A percentile compares a stretch with the other conserved stretches of the same genome.
These are phyloP conservation scores for Lignosus rhinocerotis DNA, from an alignment of 1,284 basidiomycete species.

Conservation along the genomic window DNA sequence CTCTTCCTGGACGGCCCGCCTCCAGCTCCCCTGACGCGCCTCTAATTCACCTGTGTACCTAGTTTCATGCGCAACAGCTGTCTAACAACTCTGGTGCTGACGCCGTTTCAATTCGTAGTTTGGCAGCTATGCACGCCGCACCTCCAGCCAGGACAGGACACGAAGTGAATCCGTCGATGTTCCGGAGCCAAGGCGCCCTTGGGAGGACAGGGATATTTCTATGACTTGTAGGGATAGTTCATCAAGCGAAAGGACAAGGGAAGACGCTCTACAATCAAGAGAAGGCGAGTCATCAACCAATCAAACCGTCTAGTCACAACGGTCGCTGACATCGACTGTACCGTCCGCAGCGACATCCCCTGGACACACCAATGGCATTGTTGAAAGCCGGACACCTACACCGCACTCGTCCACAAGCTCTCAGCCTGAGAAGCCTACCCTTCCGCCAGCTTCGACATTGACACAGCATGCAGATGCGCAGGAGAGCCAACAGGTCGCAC, in stretches of 20 bases:
- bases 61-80: not conserved
- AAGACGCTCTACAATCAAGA: constrained; percentile 3
- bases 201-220: constrained; percentile 29
- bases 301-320: not conserved
- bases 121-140: constrained; percentile 48
- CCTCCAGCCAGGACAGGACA: constrained; percentile 21
- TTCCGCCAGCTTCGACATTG: constrained; percentile 21
- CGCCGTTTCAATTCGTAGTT: constrained; percentile 36
- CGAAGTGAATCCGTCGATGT: constrained; percentile 14
- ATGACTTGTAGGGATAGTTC: constrained; percentile 23
- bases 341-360: not conserved
- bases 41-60: not conserved
- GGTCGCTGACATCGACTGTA: not conserved
- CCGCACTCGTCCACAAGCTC: constrained; percentile 24
- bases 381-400: constrained; percentile 31
- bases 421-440: constrained; percentile 20
- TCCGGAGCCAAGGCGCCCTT: constrained; percentile 14
- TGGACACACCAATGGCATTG: not conserved
- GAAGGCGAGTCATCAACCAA: not conserved
- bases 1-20: not conserved
- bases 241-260: constrained; percentile 3
- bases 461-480: constrained; percentile 21
- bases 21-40: too few species aligned
- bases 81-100: not conserved
- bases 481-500: constrained; percentile 48